Conservation (phyloP, 2,329 filamentous ascomycete genomes). For the Thermoascus crustaceus region DNA sequence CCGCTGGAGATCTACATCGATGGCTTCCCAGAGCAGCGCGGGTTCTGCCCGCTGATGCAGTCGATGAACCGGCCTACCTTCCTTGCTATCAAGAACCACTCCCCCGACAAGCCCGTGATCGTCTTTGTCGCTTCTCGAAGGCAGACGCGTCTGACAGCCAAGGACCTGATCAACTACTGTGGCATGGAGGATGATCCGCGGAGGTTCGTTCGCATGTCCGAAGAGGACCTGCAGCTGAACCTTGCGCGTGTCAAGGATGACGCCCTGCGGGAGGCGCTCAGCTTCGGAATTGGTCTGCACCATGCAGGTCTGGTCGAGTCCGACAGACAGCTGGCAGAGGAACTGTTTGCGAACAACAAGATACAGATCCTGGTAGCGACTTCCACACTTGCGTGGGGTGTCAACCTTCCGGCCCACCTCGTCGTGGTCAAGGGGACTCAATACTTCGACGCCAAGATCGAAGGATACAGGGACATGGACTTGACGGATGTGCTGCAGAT, state of each 20-base stretch:
- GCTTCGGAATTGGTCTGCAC: slow-evolving; percentile 93
- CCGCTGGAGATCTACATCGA: slow-evolving; percentile 96
- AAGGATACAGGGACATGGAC: slow-evolving; percentile 98
- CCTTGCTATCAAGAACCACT: slow-evolving; percentile 91
- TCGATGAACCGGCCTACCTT: slow-evolving; percentile 98
- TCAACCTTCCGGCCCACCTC: slow-evolving; percentile 91
- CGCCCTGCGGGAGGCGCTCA: slow-evolving; percentile 83
- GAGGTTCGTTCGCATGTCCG: slow-evolving; percentile 85
- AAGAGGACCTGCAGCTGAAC: slow-evolving; percentile 84
- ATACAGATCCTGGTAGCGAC: slow-evolving; percentile 95
- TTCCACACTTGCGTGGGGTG: slow-evolving; percentile 94
- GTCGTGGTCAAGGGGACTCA: slow-evolving; percentile 98
- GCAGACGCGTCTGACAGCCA: slow-evolving; percentile 89
- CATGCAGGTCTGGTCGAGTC: slow-evolving; percentile 95
- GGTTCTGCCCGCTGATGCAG: slow-evolving; percentile 97
- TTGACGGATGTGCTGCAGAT: slow-evolving; percentile 96
- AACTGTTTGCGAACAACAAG: slow-evolving; percentile 94
- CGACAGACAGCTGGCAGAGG: slow-evolving; percentile 83
- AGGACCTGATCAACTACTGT: slow-evolving; percentile 93
- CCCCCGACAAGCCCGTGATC: slow-evolving; percentile 92
- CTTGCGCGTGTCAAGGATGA: slow-evolving; percentile 89
- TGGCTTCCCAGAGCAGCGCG: slow-evolving; percentile 87
- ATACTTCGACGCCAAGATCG: slow-evolving; percentile 95
- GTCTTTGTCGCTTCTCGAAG: slow-evolving; percentile 94
- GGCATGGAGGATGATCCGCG: slow-evolving; percentile 98